Evolutionary conservation across 1,284 basidiomycete genomes (phyloP).

Genomic region (Gastroboletus turbinatus): DNA sequence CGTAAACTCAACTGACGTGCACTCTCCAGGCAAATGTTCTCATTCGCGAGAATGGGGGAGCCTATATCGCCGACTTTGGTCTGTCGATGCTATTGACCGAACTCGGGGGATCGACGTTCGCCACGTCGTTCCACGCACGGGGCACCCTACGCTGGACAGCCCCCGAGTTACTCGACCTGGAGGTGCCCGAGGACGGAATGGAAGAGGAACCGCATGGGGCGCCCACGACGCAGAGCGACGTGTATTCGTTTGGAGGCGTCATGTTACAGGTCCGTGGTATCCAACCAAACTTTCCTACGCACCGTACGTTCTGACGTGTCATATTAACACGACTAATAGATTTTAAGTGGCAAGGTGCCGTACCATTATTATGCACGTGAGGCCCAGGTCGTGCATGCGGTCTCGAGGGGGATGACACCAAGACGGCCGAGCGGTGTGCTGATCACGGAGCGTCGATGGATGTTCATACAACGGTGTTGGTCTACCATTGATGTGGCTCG

Average conservation of each 20-base stretch:
- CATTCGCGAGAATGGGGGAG: conserved; percentile 7
- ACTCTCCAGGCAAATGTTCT: conserved; percentile 20
- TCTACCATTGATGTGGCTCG: not conserved
- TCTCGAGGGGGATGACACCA: conserved; percentile 14
- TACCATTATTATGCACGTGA: conserved; percentile 17
- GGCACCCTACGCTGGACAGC: conserved; percentile 24
- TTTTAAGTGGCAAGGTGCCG: conserved; percentile 10
- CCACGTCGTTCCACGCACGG: conserved; percentile 23
- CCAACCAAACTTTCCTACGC: too few relatives aligned
- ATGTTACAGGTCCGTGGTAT: conserved; percentile 19
- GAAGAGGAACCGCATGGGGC: not conserved
- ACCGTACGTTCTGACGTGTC: not conserved
- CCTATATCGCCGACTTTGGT: conserved; percentile 4
- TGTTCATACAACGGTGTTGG: not conserved
- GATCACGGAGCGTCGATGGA: conserved; percentile 5
- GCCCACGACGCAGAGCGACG: not conserved
- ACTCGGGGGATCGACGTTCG: conserved; percentile 1
- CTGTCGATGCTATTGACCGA: not conserved
- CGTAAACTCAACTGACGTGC: not conserved
- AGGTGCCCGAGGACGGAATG: not conserved
- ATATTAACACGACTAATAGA: not conserved
- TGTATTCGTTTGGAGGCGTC: conserved; percentile 25
- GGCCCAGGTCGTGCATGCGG: conserved; percentile 11
- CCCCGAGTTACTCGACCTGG: not conserved
- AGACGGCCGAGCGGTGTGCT: not conserved